Evolutionary conservation across 2,329 filamentous ascomycete genomes (phyloP).

Genomic region (Fusarium virguliforme): DNA sequence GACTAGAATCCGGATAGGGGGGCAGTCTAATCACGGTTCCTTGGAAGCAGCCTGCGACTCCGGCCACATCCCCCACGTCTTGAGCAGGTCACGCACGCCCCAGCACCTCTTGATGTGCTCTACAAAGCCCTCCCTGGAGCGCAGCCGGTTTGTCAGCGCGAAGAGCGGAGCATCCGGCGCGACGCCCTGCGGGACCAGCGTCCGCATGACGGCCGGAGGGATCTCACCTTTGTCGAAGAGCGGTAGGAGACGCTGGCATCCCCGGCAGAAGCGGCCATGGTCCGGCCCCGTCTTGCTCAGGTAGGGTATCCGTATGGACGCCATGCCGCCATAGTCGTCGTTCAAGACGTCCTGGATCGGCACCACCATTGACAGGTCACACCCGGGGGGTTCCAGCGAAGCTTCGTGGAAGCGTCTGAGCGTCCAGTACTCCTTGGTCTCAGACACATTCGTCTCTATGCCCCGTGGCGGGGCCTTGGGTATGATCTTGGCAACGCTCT

Average conservation of each 20-base stretch:
- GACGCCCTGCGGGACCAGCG: not conserved
- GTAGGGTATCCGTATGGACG: conserved; percentile 38
- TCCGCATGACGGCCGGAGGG: not conserved
- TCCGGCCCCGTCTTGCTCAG: conserved; percentile 27
- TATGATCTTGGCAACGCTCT: conserved; percentile 12
- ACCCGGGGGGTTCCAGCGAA: conserved; percentile 32
- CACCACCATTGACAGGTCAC: conserved; percentile 29
- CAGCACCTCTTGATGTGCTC: not conserved
- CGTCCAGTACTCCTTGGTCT: not conserved
- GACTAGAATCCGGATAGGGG: too few relatives aligned
- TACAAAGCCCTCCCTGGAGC: not conserved
- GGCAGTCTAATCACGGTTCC: not conserved
- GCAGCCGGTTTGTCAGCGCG: not conserved
- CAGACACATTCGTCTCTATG: not conserved
- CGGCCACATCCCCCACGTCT: not conserved
- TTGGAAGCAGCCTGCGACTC: not conserved
- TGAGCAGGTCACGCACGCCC: not conserved
- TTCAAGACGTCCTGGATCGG: not conserved
- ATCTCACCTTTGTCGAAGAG: not conserved
- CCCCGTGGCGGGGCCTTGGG: not conserved
- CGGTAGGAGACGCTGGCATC: conserved; percentile 11
- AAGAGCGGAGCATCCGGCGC: not conserved
- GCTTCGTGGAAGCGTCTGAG: conserved; percentile 28
- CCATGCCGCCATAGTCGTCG: conserved; percentile 27
- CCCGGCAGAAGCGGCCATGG: conserved; percentile 33